phyloP scores from a whole-genome alignment of 371 early-diverging fungal species.

The Apophysomyces elegans region DNA sequence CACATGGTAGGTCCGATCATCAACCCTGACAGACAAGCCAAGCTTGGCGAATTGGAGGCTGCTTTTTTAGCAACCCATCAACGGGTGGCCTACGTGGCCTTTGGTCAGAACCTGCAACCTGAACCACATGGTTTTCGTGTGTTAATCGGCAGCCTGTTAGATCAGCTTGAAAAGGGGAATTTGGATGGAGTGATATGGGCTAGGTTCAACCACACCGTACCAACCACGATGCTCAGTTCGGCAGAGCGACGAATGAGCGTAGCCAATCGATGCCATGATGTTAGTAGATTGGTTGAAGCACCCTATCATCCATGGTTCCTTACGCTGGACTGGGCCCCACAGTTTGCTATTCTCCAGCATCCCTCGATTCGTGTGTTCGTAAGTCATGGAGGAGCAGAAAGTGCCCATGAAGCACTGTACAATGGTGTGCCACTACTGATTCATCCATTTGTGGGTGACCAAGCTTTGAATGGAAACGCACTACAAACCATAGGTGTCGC shows the following conservation, averaged over 20 bases:
- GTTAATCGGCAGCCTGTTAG: not conserved
- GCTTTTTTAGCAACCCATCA: conserved; percentile 9
- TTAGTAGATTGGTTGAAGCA: not conserved
- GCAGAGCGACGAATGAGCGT: not conserved
- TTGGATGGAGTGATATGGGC: conserved; percentile 3
- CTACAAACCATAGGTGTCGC: conserved; percentile 12
- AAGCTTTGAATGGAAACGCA: conserved; percentile 19
- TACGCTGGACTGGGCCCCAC: conserved; percentile 38
- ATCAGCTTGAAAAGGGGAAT: not conserved
- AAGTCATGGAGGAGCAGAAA: conserved; percentile 42
- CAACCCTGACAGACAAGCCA: not conserved
- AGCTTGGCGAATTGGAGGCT: not conserved
- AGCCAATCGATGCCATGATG: not conserved
- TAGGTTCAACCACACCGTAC: conserved; percentile 10
- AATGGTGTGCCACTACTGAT: conserved; percentile 31
- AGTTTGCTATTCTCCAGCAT: conserved; percentile 43
- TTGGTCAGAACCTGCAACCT: conserved; percentile 18
- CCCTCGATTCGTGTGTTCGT: conserved; percentile 35
- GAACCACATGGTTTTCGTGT: conserved; percentile 1
- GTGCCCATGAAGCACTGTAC: conserved; percentile 36
- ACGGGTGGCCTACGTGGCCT: conserved; percentile 26
- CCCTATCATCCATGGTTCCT: not conserved
- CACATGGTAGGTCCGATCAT: conserved; percentile 25
- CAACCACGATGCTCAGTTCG: not conserved
- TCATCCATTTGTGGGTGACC: conserved; percentile 47